Evolutionary conservation across 1,284 basidiomycete genomes (phyloP).

Genomic region (Cutaneotrichosporon daszewskae): DNA sequence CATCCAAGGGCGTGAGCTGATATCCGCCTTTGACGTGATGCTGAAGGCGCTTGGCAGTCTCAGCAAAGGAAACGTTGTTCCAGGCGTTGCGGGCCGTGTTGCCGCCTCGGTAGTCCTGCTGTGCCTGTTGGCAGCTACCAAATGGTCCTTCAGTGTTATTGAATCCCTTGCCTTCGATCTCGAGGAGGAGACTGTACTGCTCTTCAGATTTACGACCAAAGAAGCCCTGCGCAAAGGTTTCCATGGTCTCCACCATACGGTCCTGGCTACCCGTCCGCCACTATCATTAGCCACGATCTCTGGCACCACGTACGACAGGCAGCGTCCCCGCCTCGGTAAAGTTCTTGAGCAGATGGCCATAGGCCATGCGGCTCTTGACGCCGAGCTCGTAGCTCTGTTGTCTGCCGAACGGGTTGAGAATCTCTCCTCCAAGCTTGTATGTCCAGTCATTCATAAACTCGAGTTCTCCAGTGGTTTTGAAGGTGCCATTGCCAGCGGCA

Average conservation of each 20-base stretch:
- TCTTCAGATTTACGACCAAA: conserved; percentile 74
- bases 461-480: conserved; percentile 39
- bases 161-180: conserved; percentile 54
- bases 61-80: conserved; percentile 45
- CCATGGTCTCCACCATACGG: conserved; percentile 73
- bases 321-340: conserved; percentile 53
- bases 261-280: conserved; percentile 75
- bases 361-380: conserved; percentile 53
- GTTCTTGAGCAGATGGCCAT: conserved; percentile 72
- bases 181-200: conserved; percentile 60
- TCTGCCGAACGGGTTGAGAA: conserved; percentile 50
- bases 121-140: conserved; percentile 71
- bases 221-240: conserved; percentile 81
- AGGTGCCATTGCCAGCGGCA: conserved; percentile 26
- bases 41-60: conserved; percentile 5
- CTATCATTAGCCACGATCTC: conserved; percentile 44
- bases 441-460: conserved; percentile 50
- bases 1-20: conserved; percentile 21
- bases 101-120: conserved; percentile 63
- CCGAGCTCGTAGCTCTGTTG: conserved; percentile 46
- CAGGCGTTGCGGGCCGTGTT: conserved; percentile 54
- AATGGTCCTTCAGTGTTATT: conserved; percentile 60
- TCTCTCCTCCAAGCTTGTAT: conserved; percentile 48
- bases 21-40: conserved; percentile 13
- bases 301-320: conserved; percentile 18